Evolutionary conservation across 768 basidiomycete genomes (phyloP), one percentile per base, ranked within the genome.

Genomic region (Psilocybe azurescens): DNA sequence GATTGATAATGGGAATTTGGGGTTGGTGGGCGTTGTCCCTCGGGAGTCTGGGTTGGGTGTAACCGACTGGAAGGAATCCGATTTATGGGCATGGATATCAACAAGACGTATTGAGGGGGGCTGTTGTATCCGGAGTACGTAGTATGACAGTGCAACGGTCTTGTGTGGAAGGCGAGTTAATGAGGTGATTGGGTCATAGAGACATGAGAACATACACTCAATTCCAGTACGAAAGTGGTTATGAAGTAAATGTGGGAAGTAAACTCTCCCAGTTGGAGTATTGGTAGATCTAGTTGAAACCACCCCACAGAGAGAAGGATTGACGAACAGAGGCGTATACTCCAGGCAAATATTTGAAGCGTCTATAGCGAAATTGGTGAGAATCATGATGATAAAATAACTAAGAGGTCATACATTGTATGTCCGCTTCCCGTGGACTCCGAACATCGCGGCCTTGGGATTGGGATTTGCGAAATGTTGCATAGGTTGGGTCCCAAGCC

Each of bases 401-500:
- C 36, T 53, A 56, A 51, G 41, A 50, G 18, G 18, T 74, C 88
- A 58, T 70, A 89, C 92, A 63, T 84, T 86, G 69, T 94, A 91
- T 60, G 73, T 69, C 8, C 73, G 74, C 72, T 87, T 90, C 20
- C 92, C 90, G 29, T 78, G 81, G 38, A 91, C 77, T 53, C 89
- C 89, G 85, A 24, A 93, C 81, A 63, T 87, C 83, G 18, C 91
- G 85, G 2, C 92, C 90, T 77, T 93, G 91, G 46, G 83, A 77
- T 66, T 85, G 83, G 11, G 89, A 86, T 65, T 77, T 82, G 65
- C 82, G 81, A 57, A 85, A 77, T 9, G 83, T 78, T 24, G 82
- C 75, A 73, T 94, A 94, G 18, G 90, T 91, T 11, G 93, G 94
- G 70, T 97, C 88, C 95, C 95, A 97, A 1, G 83, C 86, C 0